Evolutionary conservation across 2,329 filamentous ascomycete genomes (phyloP).

Genomic region (Aspergillus sp.): DNA sequence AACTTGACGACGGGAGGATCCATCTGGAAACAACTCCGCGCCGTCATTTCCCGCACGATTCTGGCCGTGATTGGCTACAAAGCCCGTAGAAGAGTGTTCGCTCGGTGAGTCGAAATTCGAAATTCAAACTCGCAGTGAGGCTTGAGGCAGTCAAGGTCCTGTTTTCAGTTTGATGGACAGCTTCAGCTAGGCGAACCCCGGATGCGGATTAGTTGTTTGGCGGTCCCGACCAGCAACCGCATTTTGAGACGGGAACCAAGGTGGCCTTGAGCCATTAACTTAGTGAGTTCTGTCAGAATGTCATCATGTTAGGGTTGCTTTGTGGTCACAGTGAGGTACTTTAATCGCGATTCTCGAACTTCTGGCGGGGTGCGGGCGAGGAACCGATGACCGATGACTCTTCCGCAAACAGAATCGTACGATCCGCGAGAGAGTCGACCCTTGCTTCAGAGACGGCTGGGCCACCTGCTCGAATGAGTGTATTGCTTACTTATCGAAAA

Average conservation of each 20-base stretch:
- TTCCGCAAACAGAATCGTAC: background rate
- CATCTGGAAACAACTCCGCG: too few species aligned
- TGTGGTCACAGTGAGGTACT: too few species aligned
- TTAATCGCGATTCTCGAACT: too few species aligned
- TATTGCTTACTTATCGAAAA: background rate
- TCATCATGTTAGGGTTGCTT: too few species aligned
- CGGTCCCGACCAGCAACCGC: too few species aligned
- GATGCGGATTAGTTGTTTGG: too few species aligned
- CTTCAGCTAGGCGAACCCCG: too few species aligned
- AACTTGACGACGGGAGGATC: too few species aligned
- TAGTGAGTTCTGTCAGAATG: too few species aligned
- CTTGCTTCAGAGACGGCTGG: background rate
- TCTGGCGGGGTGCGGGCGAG: background rate
- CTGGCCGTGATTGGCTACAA: background rate
- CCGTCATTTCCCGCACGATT: background rate
- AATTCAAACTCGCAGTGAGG: background rate
- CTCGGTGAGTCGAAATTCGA: background rate
- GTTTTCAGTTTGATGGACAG: background rate
- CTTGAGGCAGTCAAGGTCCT: background rate
- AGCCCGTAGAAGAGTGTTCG: background rate
- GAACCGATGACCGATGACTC: background rate
- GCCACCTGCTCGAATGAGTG: background rate
- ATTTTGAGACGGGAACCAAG: too few species aligned
- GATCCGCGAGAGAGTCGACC: background rate
- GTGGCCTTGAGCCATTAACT: too few species aligned